Evolutionary conservation across 768 basidiomycete genomes (phyloP).

Genomic region (Tulasnella sp.): DNA sequence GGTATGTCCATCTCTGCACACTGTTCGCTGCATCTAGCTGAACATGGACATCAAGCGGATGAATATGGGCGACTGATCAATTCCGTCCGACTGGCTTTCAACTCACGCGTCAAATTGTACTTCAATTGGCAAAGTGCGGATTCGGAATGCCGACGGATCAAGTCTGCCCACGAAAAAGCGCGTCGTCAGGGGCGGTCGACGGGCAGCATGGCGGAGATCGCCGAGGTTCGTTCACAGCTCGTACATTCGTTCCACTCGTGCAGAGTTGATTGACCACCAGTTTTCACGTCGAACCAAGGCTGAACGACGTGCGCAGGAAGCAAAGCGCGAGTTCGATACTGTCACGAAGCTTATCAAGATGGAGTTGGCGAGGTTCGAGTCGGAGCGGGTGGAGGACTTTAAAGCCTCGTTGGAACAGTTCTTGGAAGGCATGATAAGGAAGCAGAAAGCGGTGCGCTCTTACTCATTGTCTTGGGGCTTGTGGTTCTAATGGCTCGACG

Average conservation of each 20-base stretch:
- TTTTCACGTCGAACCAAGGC: conserved; percentile 38
- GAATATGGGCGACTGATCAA: conserved; percentile 88
- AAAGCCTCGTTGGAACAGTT: conserved; percentile 71
- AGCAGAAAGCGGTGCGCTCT: conserved; percentile 63
- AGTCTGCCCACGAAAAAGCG: conserved; percentile 68
- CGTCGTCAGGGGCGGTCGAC: conserved; percentile 61
- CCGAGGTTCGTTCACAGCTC: conserved; percentile 44
- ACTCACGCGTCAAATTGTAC: conserved; percentile 72
- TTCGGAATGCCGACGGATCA: conserved; percentile 54
- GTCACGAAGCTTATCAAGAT: conserved; percentile 78
- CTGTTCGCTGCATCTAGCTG: conserved; percentile 2
- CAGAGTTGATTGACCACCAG: conserved; percentile 1
- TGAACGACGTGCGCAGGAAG: conserved; percentile 70
- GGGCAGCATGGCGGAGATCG: conserved; percentile 63
- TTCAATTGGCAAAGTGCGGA: conserved; percentile 73
- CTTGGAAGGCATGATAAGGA: conserved; percentile 71
- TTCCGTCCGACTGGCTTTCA: conserved; percentile 83
- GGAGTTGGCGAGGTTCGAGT: conserved; percentile 84
- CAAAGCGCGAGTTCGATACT: conserved; percentile 80
- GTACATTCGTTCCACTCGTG: not conserved
- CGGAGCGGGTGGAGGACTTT: conserved; percentile 88
- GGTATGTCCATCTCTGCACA: conserved; percentile 28
- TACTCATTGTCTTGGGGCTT: not conserved
- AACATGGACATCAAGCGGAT: conserved; percentile 43
- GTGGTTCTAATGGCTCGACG: not conserved